Conservation (phyloP, 371 early-diverging fungal species). For the Rhizopus arrhizus region DNA sequence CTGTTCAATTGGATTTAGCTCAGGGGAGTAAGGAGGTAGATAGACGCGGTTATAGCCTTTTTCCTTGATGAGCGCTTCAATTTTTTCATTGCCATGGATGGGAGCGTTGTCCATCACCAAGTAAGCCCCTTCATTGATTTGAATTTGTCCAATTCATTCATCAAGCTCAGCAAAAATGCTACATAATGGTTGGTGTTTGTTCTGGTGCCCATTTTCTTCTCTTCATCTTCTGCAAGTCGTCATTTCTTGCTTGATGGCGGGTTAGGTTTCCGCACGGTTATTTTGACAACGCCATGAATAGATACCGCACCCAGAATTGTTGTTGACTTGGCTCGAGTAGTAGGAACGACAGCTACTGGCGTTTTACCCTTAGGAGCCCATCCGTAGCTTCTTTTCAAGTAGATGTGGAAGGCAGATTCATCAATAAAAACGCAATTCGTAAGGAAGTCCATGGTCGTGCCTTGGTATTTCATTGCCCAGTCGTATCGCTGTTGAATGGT, state of each 20-base stretch:
- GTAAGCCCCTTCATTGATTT: slow-evolving; percentile 10
- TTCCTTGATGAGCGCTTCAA: not conserved
- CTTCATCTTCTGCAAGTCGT: slow-evolving; percentile 3
- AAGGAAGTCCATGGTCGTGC: slow-evolving; percentile 1
- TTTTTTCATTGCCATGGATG: slow-evolving; percentile 8
- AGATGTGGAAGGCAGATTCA: slow-evolving; percentile 9
- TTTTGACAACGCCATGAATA: slow-evolving; percentile 8
- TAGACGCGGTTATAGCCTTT: not conserved
- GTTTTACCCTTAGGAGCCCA: not conserved
- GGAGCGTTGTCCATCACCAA: slow-evolving; percentile 11
- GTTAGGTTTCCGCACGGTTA: slow-evolving; percentile 3
- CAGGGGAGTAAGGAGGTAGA: slow-evolving; percentile 1
- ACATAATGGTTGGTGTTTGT: slow-evolving; percentile 9
- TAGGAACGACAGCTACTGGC: not conserved
- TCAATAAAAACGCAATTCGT: too few species aligned
- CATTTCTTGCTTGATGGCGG: slow-evolving; percentile 9
- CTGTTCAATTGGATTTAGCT: slow-evolving; percentile 6
- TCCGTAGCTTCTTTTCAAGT: slow-evolving; percentile 1
- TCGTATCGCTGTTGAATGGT: not conserved
- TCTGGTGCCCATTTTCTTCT: slow-evolving; percentile 9
- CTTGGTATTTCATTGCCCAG: not conserved
- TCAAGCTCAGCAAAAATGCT: slow-evolving; percentile 7
- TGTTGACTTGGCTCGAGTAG: slow-evolving; percentile 2
- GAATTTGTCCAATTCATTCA: slow-evolving; percentile 14
- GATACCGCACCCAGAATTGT: slow-evolving; percentile 9